Evolutionary conservation across 306 rosid species (phyloP).

Genomic region (Sicyos edulis): DNA sequence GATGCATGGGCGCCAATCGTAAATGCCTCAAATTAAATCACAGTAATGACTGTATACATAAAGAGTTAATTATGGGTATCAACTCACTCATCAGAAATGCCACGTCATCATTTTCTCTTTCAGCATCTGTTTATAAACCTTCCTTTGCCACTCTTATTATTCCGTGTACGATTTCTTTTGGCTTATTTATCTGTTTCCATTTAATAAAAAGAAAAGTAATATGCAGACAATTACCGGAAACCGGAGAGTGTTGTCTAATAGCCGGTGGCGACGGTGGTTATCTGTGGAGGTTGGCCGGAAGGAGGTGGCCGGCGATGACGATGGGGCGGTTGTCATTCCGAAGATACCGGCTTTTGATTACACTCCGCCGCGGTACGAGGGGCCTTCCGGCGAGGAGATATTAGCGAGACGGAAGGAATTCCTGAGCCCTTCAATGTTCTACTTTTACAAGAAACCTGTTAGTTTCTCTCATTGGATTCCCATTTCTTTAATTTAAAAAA

Average conservation of each 20-base stretch:
- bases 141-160: too few species aligned
- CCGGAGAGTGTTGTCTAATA: conserved; percentile 18
- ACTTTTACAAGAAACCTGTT: conserved; percentile 62
- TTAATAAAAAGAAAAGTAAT: conserved; percentile 25
- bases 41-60: too few species aligned
- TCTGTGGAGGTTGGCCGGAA: conserved; percentile 34
- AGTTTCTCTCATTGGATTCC: conserved; percentile 21
- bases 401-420: conserved; percentile 61
- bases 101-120: too few species aligned
- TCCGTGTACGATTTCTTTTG: too few species aligned
- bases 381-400: conserved; percentile 63
- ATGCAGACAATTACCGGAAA: conserved; percentile 49
- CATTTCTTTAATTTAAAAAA: neutral
- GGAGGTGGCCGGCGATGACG: conserved; percentile 10
- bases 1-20: neutral
- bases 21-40: neutral
- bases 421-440: conserved; percentile 73
- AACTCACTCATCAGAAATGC: too few species aligned
- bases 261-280: conserved; percentile 25
- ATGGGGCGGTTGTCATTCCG: conserved; percentile 13
- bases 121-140: too few species aligned
- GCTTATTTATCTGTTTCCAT: neutral
- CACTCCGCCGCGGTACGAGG: conserved; percentile 59
- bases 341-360: conserved; percentile 64
- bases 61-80: too few species aligned